These are phyloP conservation scores for Kluyveromyces marxianus DNA, from an alignment of 1,139 yeast species.

Conservation along the genomic window DNA sequence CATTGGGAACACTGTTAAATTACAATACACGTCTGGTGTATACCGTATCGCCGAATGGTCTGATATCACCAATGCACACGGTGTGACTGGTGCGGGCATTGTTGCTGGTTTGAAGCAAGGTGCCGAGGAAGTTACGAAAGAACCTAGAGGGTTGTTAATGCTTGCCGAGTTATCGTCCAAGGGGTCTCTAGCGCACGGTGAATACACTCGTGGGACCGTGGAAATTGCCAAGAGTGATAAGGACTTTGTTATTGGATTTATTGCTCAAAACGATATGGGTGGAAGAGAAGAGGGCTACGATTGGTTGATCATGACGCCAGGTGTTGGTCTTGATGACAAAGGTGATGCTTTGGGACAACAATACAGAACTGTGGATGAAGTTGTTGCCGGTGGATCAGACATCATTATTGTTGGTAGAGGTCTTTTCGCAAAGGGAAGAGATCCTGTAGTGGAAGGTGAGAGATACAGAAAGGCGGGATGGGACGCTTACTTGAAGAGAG, in stretches of 20 bases:
- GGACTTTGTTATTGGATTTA: slow-evolving; percentile 91
- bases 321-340: slow-evolving; percentile 94
- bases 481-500: slow-evolving; percentile 65
- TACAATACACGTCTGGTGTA: slow-evolving; percentile 87
- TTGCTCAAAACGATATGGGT: slow-evolving; percentile 87
- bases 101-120: slow-evolving; percentile 84
- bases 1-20: slow-evolving; percentile 95
- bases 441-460: slow-evolving; percentile 77
- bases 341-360: slow-evolving; percentile 98
- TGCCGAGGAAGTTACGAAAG: slow-evolving; percentile 58
- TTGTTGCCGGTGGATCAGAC: slow-evolving; percentile 76
- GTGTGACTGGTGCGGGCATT: slow-evolving; percentile 93
- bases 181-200: slow-evolving; percentile 90
- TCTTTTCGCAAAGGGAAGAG: slow-evolving; percentile 90
- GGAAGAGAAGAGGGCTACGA: slow-evolving; percentile 79
- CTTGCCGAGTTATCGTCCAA: slow-evolving; percentile 91
- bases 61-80: slow-evolving; percentile 95
- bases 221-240: slow-evolving; percentile 83
- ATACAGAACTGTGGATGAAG: slow-evolving; percentile 86
- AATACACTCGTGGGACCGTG: slow-evolving; percentile 77
- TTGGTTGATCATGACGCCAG: slow-evolving; percentile 96
- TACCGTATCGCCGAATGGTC: slow-evolving; percentile 90
- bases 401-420: slow-evolving; percentile 97
- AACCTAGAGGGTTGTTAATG: slow-evolving; percentile 85
- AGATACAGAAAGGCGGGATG: slow-evolving; percentile 92